Base-by-base conservation (phyloP, 129 eudicot species). In the sunflower (Helianthus annuus) region DNA sequence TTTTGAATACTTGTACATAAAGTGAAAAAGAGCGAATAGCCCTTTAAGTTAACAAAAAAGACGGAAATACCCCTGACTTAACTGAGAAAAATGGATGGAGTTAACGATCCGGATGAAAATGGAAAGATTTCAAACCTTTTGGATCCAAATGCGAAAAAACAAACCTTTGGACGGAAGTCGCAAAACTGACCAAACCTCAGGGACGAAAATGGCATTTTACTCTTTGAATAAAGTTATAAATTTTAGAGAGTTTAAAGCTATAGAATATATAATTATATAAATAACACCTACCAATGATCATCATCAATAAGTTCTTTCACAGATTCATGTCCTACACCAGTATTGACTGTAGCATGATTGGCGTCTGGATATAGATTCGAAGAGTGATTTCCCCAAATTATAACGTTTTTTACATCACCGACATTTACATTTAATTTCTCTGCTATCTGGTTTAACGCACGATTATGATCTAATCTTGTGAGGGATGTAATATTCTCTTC, bases 331-430 rank as follows among this genome's bases (percentile, higher is more conserved):
- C 97, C 91, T 60, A 83, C 84, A 52, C 83, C 81, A 68, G 84
- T 80, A 13, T 86, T 76, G 8, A 94, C 94, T 6, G 81, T 78
- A 64, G 99, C 97, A 74, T 90, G 97, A 85, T 82, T 95, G 76
- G 87, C 96, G 72, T 90, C 96, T n/a, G 96, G 97, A 68, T 90
- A 90, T 80, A 81, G 96, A 7, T 84, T 76, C 68, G 99, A 85
- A 14, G 96, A 90, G 80, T 90, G 87, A 62, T 86, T 90, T 66
- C 99, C 99, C 99, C 99, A 95, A 11, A 95, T 88, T 15, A 88
- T 88, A 14, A 89, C 96, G 73, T 90, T 95, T 74, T 88, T 90
- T 11, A 95, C 96, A 77, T 88, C 96, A 24, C 82, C 71, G 14
- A 88, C 94, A 66, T 83, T 91, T 39, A 90, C 88, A 79, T 81